Base-by-base conservation (phyloP, 129 eudicot genomes). In the Dittrichia graveolens region DNA sequence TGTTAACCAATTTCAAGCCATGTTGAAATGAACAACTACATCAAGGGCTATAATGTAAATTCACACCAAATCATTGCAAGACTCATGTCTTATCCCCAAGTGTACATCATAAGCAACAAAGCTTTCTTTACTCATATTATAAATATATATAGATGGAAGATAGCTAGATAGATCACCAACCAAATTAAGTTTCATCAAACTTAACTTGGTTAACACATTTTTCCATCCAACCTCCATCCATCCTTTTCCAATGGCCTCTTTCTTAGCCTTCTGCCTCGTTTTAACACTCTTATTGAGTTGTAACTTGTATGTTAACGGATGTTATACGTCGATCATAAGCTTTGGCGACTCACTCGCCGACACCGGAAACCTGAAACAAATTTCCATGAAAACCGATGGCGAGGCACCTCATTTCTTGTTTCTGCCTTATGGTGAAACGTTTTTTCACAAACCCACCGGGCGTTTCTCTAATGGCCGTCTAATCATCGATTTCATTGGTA, bases 271-370 rank as follows among this genome's bases (percentile, higher is more conserved):
- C 42, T 44, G 9, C 55, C 72, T 72, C 45, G 4, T 71, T 62
- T 16, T 70, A 53, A 52, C 15, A 8, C n/a, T 61, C 1, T 6
- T 67, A 46, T 11, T 65, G 8, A 31, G 55, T 2, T 42, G 49
- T 54, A 71, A 38, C 72, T 8, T 71, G 11, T 49, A 70, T 65
- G 71, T 24, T 16, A 40, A 65, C 31, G 85, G 70, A 42, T 84
- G 82, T 52, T 85, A 69, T 68, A 57, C 85, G 4, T 82, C 91
- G 0, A 88, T 91, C 18, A 86, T 82, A 57, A 88, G 95, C 84
- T 91, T 91, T 11, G 97, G 97, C 1, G 97, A 91, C 66, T 91
- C 97, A 1, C 83, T 91, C 4, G 82, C 97, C 7, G 97, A 88
- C 55, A 88, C 97, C 16, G 96, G 97, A 61, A 91, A 91, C 76